These are phyloP conservation scores for Zalerion maritima DNA, from an alignment of 495 filamentous ascomycete genomes.

Conservation along the genomic window DNA sequence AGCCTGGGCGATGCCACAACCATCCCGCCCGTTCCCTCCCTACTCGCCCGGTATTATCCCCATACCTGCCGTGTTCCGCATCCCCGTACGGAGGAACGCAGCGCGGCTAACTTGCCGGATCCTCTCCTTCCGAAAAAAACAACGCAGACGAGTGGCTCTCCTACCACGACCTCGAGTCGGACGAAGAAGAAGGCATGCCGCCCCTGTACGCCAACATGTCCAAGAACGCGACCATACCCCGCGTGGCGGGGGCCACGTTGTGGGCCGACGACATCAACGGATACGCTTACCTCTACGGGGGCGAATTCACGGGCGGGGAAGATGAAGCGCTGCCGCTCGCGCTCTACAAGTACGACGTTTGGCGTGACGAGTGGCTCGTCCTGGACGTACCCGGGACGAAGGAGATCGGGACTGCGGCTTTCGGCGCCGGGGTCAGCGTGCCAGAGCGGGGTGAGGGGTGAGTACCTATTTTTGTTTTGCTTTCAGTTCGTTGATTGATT, in stretches of 20 bases:
- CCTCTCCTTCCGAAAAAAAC: neutral
- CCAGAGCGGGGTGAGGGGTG: slow-evolving; percentile 13
- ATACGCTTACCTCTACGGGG: slow-evolving; percentile 37
- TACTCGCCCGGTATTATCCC: too few relatives aligned
- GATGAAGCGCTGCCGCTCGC: slow-evolving; percentile 19
- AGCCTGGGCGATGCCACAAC: neutral
- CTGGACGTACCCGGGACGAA: slow-evolving; percentile 13
- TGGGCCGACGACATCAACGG: slow-evolving; percentile 40
- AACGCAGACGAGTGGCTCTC: slow-evolving; percentile 25
- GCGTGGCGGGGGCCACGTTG: slow-evolving; percentile 28
- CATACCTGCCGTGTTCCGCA: too few relatives aligned
- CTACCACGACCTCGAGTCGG: slow-evolving; percentile 32
- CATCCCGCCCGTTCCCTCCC: too few relatives aligned
- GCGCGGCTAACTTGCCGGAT: too few relatives aligned
- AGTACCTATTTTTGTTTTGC: too few relatives aligned
- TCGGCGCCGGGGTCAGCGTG: slow-evolving; percentile 12
- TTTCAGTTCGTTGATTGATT: too few relatives aligned
- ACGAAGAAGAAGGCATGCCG: slow-evolving; percentile 28
- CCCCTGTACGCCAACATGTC: slow-evolving; percentile 32
- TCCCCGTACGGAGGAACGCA: too few relatives aligned
- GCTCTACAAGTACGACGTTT: slow-evolving; percentile 30
- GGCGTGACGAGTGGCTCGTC: slow-evolving; percentile 28
- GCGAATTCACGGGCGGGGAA: slow-evolving; percentile 26
- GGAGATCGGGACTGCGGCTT: slow-evolving; percentile 8
- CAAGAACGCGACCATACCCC: slow-evolving; percentile 32